Conservation (phyloP, 768 basidiomycete genomes). For the Mycena haematopus region DNA sequence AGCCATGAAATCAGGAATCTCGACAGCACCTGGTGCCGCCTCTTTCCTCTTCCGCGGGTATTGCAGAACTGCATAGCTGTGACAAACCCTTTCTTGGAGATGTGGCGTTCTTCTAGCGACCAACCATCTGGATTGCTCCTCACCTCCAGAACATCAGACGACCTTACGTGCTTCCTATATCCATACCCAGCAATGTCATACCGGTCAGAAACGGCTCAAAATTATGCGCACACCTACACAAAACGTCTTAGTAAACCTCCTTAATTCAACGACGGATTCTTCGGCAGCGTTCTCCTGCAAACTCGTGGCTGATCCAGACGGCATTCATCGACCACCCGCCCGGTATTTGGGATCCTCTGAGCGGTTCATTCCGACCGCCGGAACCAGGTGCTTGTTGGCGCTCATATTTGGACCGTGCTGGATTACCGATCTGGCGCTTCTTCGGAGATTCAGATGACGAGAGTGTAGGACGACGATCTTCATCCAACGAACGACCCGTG, state of each 20-base stretch:
- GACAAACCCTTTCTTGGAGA: conserved; percentile 23
- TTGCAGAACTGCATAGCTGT: conserved; percentile 4
- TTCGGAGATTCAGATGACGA: conserved; percentile 29
- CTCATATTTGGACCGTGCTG: conserved; percentile 17
- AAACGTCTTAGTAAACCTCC: conserved; percentile 2
- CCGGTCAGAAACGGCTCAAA: conserved; percentile 8
- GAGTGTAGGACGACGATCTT: conserved; percentile 21
- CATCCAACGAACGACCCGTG: conserved; percentile 24
- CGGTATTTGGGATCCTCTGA: conserved; percentile 10
- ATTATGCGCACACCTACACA: not conserved
- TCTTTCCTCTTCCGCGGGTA: conserved; percentile 16
- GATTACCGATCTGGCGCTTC: conserved; percentile 19
- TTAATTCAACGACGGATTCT: not conserved
- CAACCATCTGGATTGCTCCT: conserved; percentile 20
- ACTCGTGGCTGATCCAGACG: conserved; percentile 27
- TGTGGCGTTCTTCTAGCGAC: conserved; percentile 30
- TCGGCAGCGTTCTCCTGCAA: conserved; percentile 8
- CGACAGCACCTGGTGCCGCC: conserved; percentile 4
- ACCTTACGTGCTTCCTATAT: conserved; percentile 17
- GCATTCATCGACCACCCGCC: not conserved
- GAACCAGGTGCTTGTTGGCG: conserved; percentile 25
- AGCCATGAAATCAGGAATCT: conserved; percentile 10
- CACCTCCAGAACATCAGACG: conserved; percentile 27
- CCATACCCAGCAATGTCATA: conserved; percentile 16
- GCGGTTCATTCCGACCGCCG: conserved; percentile 19